Evolutionary conservation across 2,329 filamentous ascomycete genomes (phyloP), one percentile per base, ranked within the genome.

Genomic region (Alternaria viburni): DNA sequence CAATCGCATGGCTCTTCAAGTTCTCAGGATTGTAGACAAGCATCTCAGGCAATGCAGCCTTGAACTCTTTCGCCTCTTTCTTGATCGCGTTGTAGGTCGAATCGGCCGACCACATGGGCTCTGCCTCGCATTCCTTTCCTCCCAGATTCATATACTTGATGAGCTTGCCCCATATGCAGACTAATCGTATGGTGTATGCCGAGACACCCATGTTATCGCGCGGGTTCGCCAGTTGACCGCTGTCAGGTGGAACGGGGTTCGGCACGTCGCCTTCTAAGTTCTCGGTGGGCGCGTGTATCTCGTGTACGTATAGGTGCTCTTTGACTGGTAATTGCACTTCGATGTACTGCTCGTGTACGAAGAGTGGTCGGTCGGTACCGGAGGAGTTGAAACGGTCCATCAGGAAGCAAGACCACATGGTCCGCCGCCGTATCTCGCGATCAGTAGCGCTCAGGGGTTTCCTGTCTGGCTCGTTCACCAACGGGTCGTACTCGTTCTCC

Each of bases 301-400:
- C 95, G 76, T 97, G 89, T 67, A 95, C 90, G 73, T 97, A 98
- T 67, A 93, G 90, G 54, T 90, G 90, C 78, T 99, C 96, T 76
- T 92, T 94, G 72, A 97, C 92, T 0, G 96, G 96, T 23, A 99
- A 82, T 67, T 96, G 95, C 15, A 97, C 93, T 69, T 93, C 90
- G 65, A 98, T 87, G 59, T 92, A 93, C 69, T 96, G 92, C 78
- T 97, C 93, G 69, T 92, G 91, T 58, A 97, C 91, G 70, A 97
- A 97, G 57, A 93, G 92, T 19, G 96, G 96, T 41, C 95, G 87
- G 73, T 97, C 94, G 3, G 93, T 96, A 2, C 96, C 95, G 1
- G 94, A 97, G 0, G 95, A 97, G 80, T 96, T 97, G 83, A 97
- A 97, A 0, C 95, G 89, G 77, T 99, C 96, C 94, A 98, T 97